Evolutionary conservation across 352 stramenopile species (phyloP).

Genomic region (Globisporangium spinosum): DNA sequence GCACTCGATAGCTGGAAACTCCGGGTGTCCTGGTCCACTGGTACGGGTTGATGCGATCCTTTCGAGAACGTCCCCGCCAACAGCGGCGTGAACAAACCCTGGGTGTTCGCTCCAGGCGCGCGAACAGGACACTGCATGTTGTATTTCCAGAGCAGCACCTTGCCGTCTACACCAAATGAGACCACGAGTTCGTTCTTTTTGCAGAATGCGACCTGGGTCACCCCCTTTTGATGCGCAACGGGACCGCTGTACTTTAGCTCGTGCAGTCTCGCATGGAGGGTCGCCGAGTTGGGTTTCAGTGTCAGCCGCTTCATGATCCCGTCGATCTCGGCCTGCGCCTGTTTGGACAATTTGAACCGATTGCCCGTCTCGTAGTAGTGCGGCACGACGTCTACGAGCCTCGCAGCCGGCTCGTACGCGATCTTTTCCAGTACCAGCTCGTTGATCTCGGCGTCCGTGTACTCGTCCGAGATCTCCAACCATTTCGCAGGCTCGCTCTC

Average conservation of each 20-base stretch:
- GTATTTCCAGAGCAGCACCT: constrained; percentile 53
- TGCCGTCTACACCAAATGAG: constrained; percentile 46
- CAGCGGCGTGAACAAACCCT: constrained; percentile 48
- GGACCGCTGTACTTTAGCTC: constrained; percentile 55
- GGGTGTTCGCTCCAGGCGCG: constrained; percentile 54
- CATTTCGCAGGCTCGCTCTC: constrained; percentile 52
- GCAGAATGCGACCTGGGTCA: constrained; percentile 49
- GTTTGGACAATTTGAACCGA: constrained; percentile 56
- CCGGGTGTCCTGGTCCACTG: constrained; percentile 30
- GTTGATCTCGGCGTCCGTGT: constrained; percentile 58
- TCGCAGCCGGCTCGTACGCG: constrained; percentile 47
- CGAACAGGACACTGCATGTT: constrained; percentile 46
- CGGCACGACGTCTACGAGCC: constrained; percentile 58
- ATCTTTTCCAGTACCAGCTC: constrained; percentile 60
- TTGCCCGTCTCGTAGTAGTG: constrained; percentile 63
- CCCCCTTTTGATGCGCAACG: constrained; percentile 40
- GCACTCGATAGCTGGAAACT: constrained; percentile 36
- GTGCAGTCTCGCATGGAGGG: constrained; percentile 34
- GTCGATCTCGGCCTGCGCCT: constrained; percentile 55
- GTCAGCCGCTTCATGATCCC: constrained; percentile 42
- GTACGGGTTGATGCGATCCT: constrained; percentile 38
- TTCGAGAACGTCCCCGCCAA: constrained; percentile 44
- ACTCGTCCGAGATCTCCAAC: constrained; percentile 73
- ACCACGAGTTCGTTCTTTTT: constrained; percentile 54
- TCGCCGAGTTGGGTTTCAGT: constrained; percentile 42